These are phyloP conservation scores for Diospyros lotus DNA, from an alignment of 148 eudicot genomes.

Conservation along the genomic window DNA sequence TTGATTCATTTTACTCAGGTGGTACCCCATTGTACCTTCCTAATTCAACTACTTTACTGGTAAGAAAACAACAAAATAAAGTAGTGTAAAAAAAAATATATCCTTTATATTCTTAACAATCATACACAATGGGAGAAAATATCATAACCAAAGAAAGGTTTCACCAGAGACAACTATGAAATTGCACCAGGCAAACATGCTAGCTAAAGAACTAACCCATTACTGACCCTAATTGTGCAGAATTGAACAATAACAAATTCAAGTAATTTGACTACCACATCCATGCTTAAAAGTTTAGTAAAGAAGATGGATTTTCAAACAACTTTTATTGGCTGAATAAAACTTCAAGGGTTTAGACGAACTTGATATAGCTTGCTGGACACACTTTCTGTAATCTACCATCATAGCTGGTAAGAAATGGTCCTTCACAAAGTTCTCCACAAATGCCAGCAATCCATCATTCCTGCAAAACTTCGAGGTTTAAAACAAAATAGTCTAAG, in stretches of 20 bases:
- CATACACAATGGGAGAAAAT: background rate
- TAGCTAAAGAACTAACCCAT: background rate
- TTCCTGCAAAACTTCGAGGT: conserved; percentile 45
- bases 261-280: background rate
- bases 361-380: conserved; percentile 99
- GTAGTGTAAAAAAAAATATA: background rate
- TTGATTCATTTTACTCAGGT: no score
- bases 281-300: background rate
- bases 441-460: conserved; percentile 83
- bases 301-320: background rate
- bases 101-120: background rate
- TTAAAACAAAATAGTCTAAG: background rate
- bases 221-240: background rate
- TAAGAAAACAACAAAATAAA: background rate
- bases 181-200: background rate
- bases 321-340: background rate
- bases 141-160: background rate
- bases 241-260: background rate
- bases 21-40: no score
- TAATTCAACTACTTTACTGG: background rate
- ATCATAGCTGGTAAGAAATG: conserved; percentile 96
- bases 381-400: conserved; percentile 96
- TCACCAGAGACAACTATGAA: background rate
- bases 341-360: conserved; percentile 29
- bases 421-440: conserved; percentile 96